A percentile compares a stretch with the other conserved stretches of the same genome.
These are phyloP conservation scores for Lipomyces oligophaga DNA, from an alignment of 805 yeast species.

Conservation along the genomic window DNA sequence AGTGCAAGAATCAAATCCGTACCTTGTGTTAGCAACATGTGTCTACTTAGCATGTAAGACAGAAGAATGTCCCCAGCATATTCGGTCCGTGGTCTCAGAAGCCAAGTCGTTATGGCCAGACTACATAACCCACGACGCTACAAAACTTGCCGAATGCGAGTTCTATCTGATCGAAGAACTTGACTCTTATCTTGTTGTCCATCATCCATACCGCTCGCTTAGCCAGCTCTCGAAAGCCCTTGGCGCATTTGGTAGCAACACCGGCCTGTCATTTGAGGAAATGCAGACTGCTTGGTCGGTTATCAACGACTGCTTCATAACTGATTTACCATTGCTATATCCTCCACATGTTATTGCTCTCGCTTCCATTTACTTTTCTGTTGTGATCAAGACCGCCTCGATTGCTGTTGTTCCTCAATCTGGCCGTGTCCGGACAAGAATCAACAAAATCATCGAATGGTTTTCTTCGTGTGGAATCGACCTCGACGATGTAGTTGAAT, in stretches of 20 bases:
- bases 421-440: conserved; percentile 37
- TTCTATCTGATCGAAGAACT: conserved; percentile 88
- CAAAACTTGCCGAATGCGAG: conserved; percentile 92
- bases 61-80: conserved; percentile 94
- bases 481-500: conserved; percentile 69
- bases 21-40: conserved; percentile 76
- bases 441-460: conserved; percentile 58
- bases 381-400: conserved; percentile 50
- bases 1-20: conserved; percentile 76
- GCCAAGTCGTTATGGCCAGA: conserved; percentile 94
- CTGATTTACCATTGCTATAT: conserved; percentile 74
- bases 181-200: conserved; percentile 41
- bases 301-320: conserved; percentile 82
- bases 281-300: conserved; percentile 85
- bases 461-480: conserved; percentile 74
- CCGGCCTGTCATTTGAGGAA: conserved; percentile 47
- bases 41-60: conserved; percentile 88
- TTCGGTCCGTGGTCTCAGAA: conserved; percentile 74
- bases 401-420: conserved; percentile 32
- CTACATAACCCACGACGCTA: conserved; percentile 83
- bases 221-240: conserved; percentile 45
- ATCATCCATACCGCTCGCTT: conserved; percentile 43
- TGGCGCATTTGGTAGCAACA: conserved; percentile 34
- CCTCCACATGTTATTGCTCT: conserved; percentile 90
- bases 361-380: conserved; percentile 74